Base-by-base conservation (phyloP, 1,284 basidiomycete genomes). In the Schizophyllum amplum region DNA sequence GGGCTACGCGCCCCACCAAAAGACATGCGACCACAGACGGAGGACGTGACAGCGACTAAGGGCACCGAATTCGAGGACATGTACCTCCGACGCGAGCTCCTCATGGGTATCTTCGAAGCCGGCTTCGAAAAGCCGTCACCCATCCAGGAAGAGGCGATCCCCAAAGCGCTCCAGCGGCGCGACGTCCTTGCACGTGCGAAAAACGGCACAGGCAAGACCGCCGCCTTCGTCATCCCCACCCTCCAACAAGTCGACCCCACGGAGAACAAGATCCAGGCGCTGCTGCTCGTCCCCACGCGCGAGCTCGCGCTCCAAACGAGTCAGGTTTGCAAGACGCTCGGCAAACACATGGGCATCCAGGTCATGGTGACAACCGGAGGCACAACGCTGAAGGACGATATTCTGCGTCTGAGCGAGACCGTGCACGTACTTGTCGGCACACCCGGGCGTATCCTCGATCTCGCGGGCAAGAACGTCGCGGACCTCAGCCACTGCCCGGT, bases 311-410 rank as follows among this genome's bases (percentile, higher is more conserved):
- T 97, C 27, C 94, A 99, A 76, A 99, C 96, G 20, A 88, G 92
- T 49, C 96, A 99, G 76, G 96, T 99, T 52, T 96, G 93, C 78
- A 98, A 98, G 76, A 94, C 83, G 21, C 84, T 99, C 55, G 95
- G 95, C 58, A 98, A 98, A 71, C 96, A 98, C 68, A 89, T 97
- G 81, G 88, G 87, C 59, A 73, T 94, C 47, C 92, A 99, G 75
- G 92, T 99, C 72, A 99, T 99, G 97, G 96, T 99, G 59, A 98
- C 96, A 58, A 99, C 96, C 3, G 97, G 97, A 61, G 96, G 97
- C 46, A 99, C 96, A 5, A 97, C 94, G 33, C 83, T 99, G 66
- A 94, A 96, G 72, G 96, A 99, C 74, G 96, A 99, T 72, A 99
- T 99, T 70, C 78, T 99, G 65, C 89, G 94, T 62, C 76, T 99